A percentile compares a stretch with the other conserved stretches of the same genome.
Conservation (phyloP, 352 stramenopile genomes). For the Phytophthora tubulina region DNA sequence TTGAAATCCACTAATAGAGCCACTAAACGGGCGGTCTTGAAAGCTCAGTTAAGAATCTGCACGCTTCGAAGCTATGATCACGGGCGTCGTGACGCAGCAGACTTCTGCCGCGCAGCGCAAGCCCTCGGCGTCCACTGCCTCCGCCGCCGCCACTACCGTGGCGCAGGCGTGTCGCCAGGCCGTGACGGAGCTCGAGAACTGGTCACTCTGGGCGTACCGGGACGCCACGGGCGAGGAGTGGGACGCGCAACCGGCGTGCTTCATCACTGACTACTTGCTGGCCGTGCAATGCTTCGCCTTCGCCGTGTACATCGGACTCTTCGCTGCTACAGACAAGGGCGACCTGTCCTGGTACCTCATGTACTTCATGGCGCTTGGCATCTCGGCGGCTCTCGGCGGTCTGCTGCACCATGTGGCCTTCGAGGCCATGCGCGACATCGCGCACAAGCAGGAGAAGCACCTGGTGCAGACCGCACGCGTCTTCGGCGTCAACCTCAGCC, state of each 20-base stretch:
- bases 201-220: conserved; percentile 83
- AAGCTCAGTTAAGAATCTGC: conserved; percentile 20
- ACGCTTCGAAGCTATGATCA: conserved; percentile 14
- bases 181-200: conserved; percentile 78
- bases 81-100: conserved; percentile 24
- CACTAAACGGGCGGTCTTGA: background rate
- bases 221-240: conserved; percentile 83
- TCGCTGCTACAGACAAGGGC: conserved; percentile 60
- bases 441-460: conserved; percentile 76
- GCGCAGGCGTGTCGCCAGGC: conserved; percentile 72
- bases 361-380: conserved; percentile 89
- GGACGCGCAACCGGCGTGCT: conserved; percentile 88
- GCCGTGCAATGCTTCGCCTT: conserved; percentile 88
- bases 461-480: conserved; percentile 72
- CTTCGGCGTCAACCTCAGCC: conserved; percentile 79
- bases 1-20: no score
- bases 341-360: conserved; percentile 82
- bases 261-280: conserved; percentile 90
- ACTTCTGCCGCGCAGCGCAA: conserved; percentile 26
- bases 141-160: conserved; percentile 43
- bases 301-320: conserved; percentile 82
- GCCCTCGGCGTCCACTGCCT: conserved; percentile 27
- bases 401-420: conserved; percentile 87
- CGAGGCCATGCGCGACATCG: conserved; percentile 75
- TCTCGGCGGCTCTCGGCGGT: conserved; percentile 78